Evolutionary conservation across 1,284 basidiomycete species (phyloP).

Genomic region (Cryptococcus deneoformans): DNA sequence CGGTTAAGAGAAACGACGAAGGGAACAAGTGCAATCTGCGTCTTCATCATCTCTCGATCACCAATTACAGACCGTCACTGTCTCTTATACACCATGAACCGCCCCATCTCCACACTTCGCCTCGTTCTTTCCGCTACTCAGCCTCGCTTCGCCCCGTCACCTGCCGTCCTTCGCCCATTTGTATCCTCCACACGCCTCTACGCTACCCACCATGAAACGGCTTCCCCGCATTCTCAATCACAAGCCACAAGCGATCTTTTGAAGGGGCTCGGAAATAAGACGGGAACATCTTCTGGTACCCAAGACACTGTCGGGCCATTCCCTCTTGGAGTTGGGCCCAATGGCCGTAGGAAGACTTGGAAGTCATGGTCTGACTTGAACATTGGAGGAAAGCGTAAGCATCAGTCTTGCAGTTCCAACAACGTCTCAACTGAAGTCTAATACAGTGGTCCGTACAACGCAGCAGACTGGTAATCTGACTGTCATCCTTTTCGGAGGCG

Average conservation of each 20-base stretch:
- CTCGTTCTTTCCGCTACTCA: too few species aligned
- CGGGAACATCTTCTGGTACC: constrained; percentile 17
- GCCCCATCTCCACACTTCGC: too few species aligned
- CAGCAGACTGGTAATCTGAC: constrained; percentile 75
- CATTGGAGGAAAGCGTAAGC: constrained; percentile 74
- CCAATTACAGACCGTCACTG: too few species aligned
- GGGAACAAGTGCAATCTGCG: too few species aligned
- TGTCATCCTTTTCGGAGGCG: constrained; percentile 73
- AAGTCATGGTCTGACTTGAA: constrained; percentile 73
- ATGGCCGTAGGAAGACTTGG: constrained; percentile 54
- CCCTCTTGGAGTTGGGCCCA: constrained; percentile 65
- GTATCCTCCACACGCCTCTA: constrained; percentile 3
- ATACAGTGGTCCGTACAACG: constrained; percentile 69
- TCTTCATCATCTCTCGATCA: too few species aligned
- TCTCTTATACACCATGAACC: too few species aligned
- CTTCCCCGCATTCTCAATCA: not conserved
- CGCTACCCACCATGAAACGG: constrained; percentile 6
- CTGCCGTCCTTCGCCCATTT: not conserved
- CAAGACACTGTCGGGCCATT: constrained; percentile 68
- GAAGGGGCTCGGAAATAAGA: constrained; percentile 16
- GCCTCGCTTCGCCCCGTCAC: too few species aligned
- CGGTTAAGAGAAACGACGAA: too few species aligned
- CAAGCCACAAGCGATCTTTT: constrained; percentile 27
- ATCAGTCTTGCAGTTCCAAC: not conserved
- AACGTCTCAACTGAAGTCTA: too few species aligned